Base-by-base conservation (phyloP, 2,329 filamentous ascomycete species). In the Aspergillus latus region DNA sequence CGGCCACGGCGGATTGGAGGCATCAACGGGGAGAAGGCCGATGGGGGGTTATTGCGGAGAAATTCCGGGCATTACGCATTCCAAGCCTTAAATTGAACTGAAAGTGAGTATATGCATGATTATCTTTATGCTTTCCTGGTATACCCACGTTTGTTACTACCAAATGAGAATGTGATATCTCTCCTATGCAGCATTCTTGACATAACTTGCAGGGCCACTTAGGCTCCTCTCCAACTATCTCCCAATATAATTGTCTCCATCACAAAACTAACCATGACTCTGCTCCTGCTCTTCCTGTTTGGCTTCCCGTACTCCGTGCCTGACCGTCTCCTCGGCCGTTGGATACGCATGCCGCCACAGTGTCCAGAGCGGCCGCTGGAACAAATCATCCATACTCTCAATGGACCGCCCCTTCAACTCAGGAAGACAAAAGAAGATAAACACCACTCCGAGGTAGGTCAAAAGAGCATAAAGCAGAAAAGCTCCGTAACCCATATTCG, bases 361-460 rank as follows among this genome's bases (percentile, higher is more conserved):
- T 0, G 69, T 70, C 72, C 72, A 77, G 13, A 76, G 60, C 26
- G 64, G 65, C 28, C 64, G 61, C 51, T 70, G 60, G 56, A 72
- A 71, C 26, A 72, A 57, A 45, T 70, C 65, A 40, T 72, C 69
- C 69, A 72, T 71, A 53, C 67, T 70, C 53, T 72, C 69, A 72
- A 54, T 47, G 1, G 51, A 54, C n/a, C 51, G 26, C 0, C 51
- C 51, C 26, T 54, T 54, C 43, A 54, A 6, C 36, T 54, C 51
- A 2, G 51, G 51, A 43, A 54, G 44, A 26, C 51, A 54, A 5
- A 54, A 54, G 51, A 40, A 54, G 36, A 54, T 54, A 15, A 54
- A 54, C 10, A 36, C 51, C 3, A 54, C 51, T 0, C 51, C 51
- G 9, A 47, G 16, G 3, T 54, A 54, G 1, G 51, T 54, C 6